Evolutionary conservation across 768 basidiomycete genomes (phyloP).

Genomic region (Russula sp.): DNA sequence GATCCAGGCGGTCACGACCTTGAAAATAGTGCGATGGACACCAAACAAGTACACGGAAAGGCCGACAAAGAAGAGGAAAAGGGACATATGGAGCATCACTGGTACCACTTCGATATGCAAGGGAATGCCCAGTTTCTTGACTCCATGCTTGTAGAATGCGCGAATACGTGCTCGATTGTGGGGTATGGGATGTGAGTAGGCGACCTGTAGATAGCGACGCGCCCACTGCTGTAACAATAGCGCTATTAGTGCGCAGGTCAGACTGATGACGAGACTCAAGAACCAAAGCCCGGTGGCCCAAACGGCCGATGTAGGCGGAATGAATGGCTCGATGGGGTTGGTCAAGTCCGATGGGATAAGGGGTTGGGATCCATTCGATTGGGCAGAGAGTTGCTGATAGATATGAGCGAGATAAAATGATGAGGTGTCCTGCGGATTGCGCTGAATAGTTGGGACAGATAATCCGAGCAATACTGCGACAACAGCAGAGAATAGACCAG

Average conservation of each 20-base stretch:
- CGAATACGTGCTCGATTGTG: constrained; percentile 43
- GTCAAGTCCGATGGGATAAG: not conserved
- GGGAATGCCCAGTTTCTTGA: constrained; percentile 42
- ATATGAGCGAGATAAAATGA: constrained; percentile 16
- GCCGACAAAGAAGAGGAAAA: constrained; percentile 51
- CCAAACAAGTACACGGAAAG: constrained; percentile 46
- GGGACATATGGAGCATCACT: constrained; percentile 47
- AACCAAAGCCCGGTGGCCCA: constrained; percentile 47
- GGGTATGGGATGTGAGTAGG: constrained; percentile 35
- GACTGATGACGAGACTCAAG: constrained; percentile 38
- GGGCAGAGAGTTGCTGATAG: not conserved
- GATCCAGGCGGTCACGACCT: constrained; percentile 14
- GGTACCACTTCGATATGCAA: constrained; percentile 45
- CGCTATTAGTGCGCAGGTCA: constrained; percentile 44
- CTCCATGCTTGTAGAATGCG: constrained; percentile 40
- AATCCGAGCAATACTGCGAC: constrained; percentile 22
- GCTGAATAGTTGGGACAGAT: constrained; percentile 16
- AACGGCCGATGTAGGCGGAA: constrained; percentile 35
- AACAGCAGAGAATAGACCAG: constrained; percentile 27
- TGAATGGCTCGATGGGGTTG: constrained; percentile 20
- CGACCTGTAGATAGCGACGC: constrained; percentile 37
- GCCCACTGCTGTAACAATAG: constrained; percentile 53
- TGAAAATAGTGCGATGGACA: constrained; percentile 29
- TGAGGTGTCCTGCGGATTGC: constrained; percentile 2
- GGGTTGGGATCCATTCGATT: not conserved